Evolutionary conservation across 352 stramenopile species (phyloP).

Genomic region (Pythium brachiatum): DNA sequence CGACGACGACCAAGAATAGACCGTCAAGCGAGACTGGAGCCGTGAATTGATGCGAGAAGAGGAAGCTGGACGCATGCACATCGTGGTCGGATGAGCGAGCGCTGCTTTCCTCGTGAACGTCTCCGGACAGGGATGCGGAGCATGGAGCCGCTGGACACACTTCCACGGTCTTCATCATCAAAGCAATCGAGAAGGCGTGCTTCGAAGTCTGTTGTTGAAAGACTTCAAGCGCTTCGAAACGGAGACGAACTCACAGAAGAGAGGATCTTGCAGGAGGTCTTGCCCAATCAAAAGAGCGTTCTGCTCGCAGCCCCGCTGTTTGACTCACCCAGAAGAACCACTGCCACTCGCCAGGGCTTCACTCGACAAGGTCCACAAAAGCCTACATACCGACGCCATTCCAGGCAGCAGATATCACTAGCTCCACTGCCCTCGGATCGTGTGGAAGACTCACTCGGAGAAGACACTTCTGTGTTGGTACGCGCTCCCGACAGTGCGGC

Average conservation of each 20-base stretch:
- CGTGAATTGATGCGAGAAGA: too few species aligned
- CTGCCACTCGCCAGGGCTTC: not conserved
- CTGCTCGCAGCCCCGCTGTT: constrained; percentile 8
- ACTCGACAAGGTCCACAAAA: not conserved
- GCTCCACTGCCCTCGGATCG: not conserved
- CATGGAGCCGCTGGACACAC: not conserved
- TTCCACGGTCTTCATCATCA: not conserved
- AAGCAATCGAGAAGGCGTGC: not conserved
- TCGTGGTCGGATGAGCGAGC: not conserved
- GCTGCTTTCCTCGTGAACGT: not conserved
- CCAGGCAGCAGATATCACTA: not conserved
- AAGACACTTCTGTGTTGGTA: not conserved
- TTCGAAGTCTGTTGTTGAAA: constrained; percentile 3
- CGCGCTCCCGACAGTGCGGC: not conserved
- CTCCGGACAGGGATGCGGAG: not conserved
- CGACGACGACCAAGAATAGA: constrained; percentile 37
- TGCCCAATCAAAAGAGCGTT: constrained; percentile 23
- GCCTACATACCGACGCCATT: not conserved
- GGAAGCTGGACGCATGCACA: not conserved
- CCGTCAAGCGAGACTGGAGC: not conserved
- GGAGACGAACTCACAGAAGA: constrained; percentile 6
- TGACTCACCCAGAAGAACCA: not conserved
- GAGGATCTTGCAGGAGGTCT: constrained; percentile 16
- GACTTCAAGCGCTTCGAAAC: constrained; percentile 7
- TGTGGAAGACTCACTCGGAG: not conserved